Evolutionary conservation across 2,329 filamentous ascomycete genomes (phyloP), one percentile per base, ranked within the genome.

Genomic region (Biscogniauxia sp.): DNA sequence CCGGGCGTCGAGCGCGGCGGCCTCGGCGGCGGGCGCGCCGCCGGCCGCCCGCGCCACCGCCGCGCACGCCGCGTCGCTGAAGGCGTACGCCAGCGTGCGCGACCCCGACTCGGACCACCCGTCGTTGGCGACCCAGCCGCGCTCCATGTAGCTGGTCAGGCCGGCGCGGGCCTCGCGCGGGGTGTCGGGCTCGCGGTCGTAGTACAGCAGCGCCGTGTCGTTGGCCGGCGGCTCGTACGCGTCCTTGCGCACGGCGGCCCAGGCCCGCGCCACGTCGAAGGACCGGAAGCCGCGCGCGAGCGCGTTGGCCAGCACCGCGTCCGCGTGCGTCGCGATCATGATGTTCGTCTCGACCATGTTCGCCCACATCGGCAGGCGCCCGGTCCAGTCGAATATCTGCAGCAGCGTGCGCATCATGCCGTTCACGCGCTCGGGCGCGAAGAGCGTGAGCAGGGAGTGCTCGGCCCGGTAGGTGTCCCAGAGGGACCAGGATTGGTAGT

Each of bases 401-500:
- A 81, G 66, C 11, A 82, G 71, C 0, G 76, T 74, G 6, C 79
- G 72, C 76, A 81, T 80, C 79, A 81, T 81, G 37, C 73, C 70
- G 54, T 80, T 78, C 17, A 81, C 77, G 19, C 77, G 72, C 56
- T 81, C 79, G 0, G 79, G 79, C 0, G 78, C 79, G 54, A 81
- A 79, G 0, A 81, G 60, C 0, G 79, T 78, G 0, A 81, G 65
- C 0, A 81, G 69, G 0, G 78, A 78, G 59, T 81, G 79, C 57
- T 81, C 79, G 0, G 79, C 79, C 3, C 79, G 72, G 63, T 79
- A 82, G 0, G 79, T 82, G 57, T 81, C 79, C 79, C 79, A 81
- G 55, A 81, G 80, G 1, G 77, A 80, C 79, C 79, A 82, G 0
- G 78, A 80, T 62, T 81, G 79, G 61, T 80, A 81, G 64, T 81